Conservation (phyloP, 2,329 filamentous ascomycete species). For the Botrytis byssoidea region DNA sequence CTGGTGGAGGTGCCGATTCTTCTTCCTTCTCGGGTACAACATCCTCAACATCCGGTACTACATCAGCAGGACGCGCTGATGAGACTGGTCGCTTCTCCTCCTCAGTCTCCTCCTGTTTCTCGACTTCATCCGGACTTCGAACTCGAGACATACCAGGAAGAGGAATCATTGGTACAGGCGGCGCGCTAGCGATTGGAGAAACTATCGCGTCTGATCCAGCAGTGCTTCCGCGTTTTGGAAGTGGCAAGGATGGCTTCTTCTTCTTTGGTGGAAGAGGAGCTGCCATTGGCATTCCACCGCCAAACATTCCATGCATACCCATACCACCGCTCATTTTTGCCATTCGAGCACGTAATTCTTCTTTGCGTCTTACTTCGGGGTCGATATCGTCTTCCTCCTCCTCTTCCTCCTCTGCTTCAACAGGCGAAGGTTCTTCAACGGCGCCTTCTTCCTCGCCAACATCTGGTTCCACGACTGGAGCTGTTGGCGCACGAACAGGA, state of each 20-base stretch:
- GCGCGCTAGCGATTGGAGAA: slow-evolving; percentile 46
- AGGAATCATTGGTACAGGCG: slow-evolving; percentile 61
- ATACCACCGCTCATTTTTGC: slow-evolving; percentile 98
- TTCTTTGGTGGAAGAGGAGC: slow-evolving; percentile 52
- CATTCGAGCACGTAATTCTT: slow-evolving; percentile 92
- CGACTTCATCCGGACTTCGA: slow-evolving; percentile 50
- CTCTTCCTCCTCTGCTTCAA: slow-evolving; percentile 55
- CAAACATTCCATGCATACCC: slow-evolving; percentile 95
- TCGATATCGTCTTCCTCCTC: slow-evolving; percentile 86
- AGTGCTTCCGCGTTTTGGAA: slow-evolving; percentile 43
- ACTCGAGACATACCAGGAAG: slow-evolving; percentile 69
- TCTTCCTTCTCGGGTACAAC: slow-evolving; percentile 38
- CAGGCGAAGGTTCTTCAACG: slow-evolving; percentile 43
- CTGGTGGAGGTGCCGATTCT: slow-evolving; percentile 40
- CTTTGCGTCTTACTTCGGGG: slow-evolving; percentile 77
- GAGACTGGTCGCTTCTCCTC: slow-evolving; percentile 50
- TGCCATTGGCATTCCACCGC: slow-evolving; percentile 65
- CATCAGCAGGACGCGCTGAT: slow-evolving; percentile 44
- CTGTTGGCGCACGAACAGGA: slow-evolving; percentile 43
- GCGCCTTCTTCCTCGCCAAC: slow-evolving; percentile 49
- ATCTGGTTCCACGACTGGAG: slow-evolving; percentile 42
- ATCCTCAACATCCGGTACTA: slow-evolving; percentile 56
- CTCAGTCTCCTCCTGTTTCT: slow-evolving; percentile 37
- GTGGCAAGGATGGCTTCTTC: slow-evolving; percentile 49
- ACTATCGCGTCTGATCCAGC: slow-evolving; percentile 47